These are phyloP conservation scores for Termitomyces sp. DNA, from an alignment of 1,284 basidiomycete species.

Conservation along the genomic window DNA sequence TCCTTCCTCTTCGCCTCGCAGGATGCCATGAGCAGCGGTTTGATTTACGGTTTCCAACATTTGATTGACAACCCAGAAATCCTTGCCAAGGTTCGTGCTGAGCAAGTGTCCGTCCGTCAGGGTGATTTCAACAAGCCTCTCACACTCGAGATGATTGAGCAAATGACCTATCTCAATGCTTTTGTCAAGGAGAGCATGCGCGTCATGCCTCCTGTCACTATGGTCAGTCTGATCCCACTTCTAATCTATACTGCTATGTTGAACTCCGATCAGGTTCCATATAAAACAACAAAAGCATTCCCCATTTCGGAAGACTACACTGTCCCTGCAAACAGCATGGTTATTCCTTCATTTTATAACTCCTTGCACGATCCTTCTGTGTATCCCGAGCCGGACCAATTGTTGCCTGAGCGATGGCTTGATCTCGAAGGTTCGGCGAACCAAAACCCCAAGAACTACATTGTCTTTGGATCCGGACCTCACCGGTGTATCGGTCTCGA, in stretches of 20 bases:
- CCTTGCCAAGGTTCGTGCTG: conserved; percentile 85
- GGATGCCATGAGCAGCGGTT: conserved; percentile 94
- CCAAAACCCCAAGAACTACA: conserved; percentile 88
- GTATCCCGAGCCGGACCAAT: conserved; percentile 83
- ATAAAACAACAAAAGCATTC: conserved; percentile 85
- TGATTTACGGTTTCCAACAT: conserved; percentile 96
- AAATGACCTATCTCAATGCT: conserved; percentile 91
- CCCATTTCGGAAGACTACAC: conserved; percentile 89
- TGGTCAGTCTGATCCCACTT: conserved; percentile 50
- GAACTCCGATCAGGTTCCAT: conserved; percentile 71
- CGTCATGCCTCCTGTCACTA: conserved; percentile 87
- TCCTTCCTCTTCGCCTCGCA: conserved; percentile 98
- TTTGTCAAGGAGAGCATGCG: conserved; percentile 92
- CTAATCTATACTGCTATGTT: not conserved
- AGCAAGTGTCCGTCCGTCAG: conserved; percentile 82
- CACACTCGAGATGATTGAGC: conserved; percentile 85
- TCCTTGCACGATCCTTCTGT: conserved; percentile 88
- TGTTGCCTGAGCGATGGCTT: conserved; percentile 92
- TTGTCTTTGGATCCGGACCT: conserved; percentile 93
- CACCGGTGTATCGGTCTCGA: conserved; percentile 93
- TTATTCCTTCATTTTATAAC: conserved; percentile 96
- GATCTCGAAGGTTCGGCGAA: conserved; percentile 79
- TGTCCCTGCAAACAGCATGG: conserved; percentile 88
- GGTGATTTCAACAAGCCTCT: conserved; percentile 79
- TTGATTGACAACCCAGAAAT: conserved; percentile 90